Conservation (phyloP, 2,329 filamentous ascomycete species). For the Fusarium phyllophilum region DNA sequence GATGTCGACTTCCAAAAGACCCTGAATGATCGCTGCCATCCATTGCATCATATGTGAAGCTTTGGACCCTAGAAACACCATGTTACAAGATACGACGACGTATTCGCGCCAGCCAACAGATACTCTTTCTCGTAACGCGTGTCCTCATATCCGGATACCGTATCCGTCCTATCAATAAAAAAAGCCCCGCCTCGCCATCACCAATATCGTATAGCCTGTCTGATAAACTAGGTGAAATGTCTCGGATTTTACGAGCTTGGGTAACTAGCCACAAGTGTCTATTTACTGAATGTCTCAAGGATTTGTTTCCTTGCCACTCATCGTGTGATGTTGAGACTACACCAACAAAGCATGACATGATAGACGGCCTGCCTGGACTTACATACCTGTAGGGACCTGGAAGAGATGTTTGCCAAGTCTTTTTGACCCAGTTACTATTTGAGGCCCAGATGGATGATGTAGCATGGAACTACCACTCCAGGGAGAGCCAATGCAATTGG, state of each 20-base stretch:
- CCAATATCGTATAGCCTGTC: neutral
- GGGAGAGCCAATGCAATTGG: neutral
- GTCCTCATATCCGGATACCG: neutral
- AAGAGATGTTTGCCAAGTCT: neutral
- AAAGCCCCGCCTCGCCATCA: neutral
- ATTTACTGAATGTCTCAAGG: neutral
- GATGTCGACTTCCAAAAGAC: neutral
- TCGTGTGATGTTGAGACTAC: neutral
- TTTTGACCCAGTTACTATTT: neutral
- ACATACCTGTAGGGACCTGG: neutral
- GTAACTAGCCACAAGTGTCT: neutral
- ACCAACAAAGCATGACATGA: neutral
- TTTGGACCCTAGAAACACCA: neutral
- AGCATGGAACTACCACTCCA: neutral
- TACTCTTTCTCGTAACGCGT: neutral
- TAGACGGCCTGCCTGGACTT: neutral
- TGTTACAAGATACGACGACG: neutral
- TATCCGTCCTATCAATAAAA: neutral
- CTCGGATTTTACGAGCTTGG: conserved; percentile 1
- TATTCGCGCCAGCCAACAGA: neutral
- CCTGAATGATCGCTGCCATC: neutral
- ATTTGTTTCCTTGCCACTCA: neutral
- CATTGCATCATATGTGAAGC: neutral
- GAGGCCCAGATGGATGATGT: neutral
- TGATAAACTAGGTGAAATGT: conserved; percentile 10